Conservation (phyloP, 2,329 filamentous ascomycete species). For the Xylariaceae sp. region DNA sequence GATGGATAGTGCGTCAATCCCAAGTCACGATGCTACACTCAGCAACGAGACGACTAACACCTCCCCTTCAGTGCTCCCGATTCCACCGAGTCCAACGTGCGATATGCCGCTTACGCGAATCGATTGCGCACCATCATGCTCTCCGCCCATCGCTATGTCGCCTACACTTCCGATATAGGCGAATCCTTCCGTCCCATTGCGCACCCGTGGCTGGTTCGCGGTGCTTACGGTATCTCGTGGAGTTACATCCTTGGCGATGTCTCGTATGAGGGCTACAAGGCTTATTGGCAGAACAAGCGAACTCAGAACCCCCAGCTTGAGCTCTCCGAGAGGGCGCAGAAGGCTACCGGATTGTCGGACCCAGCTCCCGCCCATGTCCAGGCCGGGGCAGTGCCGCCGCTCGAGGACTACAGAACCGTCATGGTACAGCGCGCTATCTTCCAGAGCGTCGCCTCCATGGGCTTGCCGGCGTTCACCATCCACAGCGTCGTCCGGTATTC, state of each 20-base stretch:
- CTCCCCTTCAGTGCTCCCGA: constrained; percentile 60
- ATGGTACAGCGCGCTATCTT: constrained; percentile 91
- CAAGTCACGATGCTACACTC: background rate
- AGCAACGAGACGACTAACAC: background rate
- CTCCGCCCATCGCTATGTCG: constrained; percentile 91
- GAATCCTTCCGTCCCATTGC: constrained; percentile 94
- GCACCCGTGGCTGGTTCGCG: constrained; percentile 75
- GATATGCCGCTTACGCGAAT: constrained; percentile 90
- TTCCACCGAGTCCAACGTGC: constrained; percentile 78
- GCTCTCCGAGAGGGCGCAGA: constrained; percentile 48
- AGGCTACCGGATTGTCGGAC: constrained; percentile 44
- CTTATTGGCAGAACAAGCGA: constrained; percentile 82
- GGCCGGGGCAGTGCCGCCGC: constrained; percentile 56
- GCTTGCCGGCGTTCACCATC: constrained; percentile 87
- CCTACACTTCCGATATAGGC: constrained; percentile 94
- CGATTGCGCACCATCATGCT: constrained; percentile 83
- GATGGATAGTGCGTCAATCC: constrained; percentile 67
- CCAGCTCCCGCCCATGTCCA: constrained; percentile 29
- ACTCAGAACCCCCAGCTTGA: constrained; percentile 66
- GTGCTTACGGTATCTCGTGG: constrained; percentile 91
- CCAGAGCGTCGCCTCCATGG: constrained; percentile 90
- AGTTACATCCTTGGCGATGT: constrained; percentile 89
- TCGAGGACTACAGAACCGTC: constrained; percentile 88
- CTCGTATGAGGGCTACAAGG: constrained; percentile 89
- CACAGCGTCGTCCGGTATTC: constrained; percentile 91